These are phyloP conservation scores for Phytophthora cactorum DNA, from an alignment of 352 stramenopile species.

Conservation along the genomic window DNA sequence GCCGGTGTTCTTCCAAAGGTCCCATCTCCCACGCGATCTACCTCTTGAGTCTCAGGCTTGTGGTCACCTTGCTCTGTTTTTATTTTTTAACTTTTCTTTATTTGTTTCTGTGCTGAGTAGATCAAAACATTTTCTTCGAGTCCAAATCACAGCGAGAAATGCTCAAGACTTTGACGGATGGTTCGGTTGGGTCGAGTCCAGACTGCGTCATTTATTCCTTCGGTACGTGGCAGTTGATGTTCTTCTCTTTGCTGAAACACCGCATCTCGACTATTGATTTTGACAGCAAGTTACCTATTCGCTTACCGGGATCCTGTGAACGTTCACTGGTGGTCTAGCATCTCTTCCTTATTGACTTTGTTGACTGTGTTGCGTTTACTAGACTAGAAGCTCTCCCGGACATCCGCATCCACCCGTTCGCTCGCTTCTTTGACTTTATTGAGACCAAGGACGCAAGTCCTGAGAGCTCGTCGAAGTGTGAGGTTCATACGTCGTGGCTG, in stretches of 20 bases:
- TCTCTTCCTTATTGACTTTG: background rate
- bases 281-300: background rate
- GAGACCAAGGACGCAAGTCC: constrained; percentile 22
- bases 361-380: background rate
- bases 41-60: background rate
- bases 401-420: constrained; percentile 75
- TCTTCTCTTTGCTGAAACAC: background rate
- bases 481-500: constrained; percentile 66
- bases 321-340: background rate
- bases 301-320: background rate
- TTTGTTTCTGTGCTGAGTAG: constrained; percentile 34
- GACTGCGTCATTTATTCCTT: constrained; percentile 81
- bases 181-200: constrained; percentile 91
- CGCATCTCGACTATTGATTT: constrained; percentile 2
- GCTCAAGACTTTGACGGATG: constrained; percentile 68
- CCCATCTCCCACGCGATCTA: constrained; percentile 1
- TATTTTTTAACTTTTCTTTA: constrained; percentile 7
- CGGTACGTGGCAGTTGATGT: constrained; percentile 42
- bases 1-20: constrained; percentile 82
- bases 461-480: constrained; percentile 18
- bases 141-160: constrained; percentile 70
- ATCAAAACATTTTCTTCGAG: constrained; percentile 81
- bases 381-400: constrained; percentile 70
- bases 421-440: constrained; percentile 81
- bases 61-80: constrained; percentile 12